These are phyloP conservation scores for Blastomyces parvus DNA, from an alignment of 2,329 filamentous ascomycete species.

Conservation along the genomic window DNA sequence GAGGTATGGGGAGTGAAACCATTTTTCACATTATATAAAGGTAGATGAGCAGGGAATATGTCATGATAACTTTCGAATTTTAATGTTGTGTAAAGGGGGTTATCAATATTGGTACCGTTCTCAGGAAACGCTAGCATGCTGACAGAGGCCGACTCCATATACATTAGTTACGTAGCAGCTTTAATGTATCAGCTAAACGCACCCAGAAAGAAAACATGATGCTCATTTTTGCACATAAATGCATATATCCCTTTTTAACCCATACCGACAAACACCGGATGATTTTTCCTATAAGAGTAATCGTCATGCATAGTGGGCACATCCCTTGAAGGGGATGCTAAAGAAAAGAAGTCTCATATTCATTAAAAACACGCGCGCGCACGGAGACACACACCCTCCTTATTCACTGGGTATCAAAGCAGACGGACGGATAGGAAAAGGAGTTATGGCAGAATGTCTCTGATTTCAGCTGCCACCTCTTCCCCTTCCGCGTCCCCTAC, in stretches of 20 bases:
- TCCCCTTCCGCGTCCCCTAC: conserved; percentile 37
- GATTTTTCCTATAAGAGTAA: background rate
- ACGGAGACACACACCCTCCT: background rate
- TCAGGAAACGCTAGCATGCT: background rate
- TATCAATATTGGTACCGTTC: background rate
- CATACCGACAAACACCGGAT: background rate
- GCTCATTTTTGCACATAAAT: background rate
- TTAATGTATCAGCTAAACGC: background rate
- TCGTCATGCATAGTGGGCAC: background rate
- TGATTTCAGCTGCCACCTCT: conserved; percentile 27
- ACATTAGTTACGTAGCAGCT: background rate
- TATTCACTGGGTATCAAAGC: background rate
- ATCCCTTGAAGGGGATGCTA: background rate
- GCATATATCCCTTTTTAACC: background rate
- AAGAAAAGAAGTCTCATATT: background rate
- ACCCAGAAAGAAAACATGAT: background rate
- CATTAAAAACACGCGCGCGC: background rate
- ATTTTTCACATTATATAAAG: background rate
- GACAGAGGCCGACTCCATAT: background rate
- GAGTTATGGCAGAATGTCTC: background rate
- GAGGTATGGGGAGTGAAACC: background rate
- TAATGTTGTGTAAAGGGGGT: background rate
- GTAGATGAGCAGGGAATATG: background rate
- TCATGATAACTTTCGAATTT: background rate
- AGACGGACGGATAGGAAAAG: background rate